A percentile compares a stretch with the other conserved stretches of the same genome.
These are phyloP conservation scores for Mortierella sp. DNA, from an alignment of 371 early-diverging fungal genomes.

Conservation along the genomic window DNA sequence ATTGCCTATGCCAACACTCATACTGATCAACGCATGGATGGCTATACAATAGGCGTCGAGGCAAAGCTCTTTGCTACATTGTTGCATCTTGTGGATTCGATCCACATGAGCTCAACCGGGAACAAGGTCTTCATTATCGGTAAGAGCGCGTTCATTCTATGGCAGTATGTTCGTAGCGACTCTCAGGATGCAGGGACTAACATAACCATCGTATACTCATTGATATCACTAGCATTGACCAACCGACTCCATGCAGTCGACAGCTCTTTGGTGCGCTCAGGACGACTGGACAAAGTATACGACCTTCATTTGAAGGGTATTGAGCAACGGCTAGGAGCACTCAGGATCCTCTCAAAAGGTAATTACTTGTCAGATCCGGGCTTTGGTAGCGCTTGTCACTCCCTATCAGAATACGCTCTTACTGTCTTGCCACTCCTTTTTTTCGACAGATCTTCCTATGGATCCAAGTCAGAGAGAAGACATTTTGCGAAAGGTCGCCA, in stretches of 20 bases:
- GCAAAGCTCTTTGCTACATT: constrained; percentile 59
- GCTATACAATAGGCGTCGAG: constrained; percentile 52
- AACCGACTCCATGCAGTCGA: constrained; percentile 72
- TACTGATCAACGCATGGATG: background rate
- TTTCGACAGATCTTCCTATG: constrained; percentile 66
- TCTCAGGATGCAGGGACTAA: background rate
- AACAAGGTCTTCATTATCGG: constrained; percentile 67
- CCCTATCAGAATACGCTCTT: too few species aligned
- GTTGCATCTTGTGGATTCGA: constrained; percentile 61
- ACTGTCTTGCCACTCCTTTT: background rate
- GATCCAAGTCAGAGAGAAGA: constrained; percentile 58
- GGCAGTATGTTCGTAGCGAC: background rate
- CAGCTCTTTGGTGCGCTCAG: constrained; percentile 66
- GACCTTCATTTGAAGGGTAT: constrained; percentile 65
- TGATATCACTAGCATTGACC: constrained; percentile 58
- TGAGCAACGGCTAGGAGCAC: constrained; percentile 60
- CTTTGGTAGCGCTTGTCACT: too few species aligned
- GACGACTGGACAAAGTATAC: constrained; percentile 67
- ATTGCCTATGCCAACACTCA: constrained; percentile 21
- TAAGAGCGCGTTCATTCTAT: constrained; percentile 24
- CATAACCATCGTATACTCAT: too few species aligned
- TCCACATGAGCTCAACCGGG: constrained; percentile 31
- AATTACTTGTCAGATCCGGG: constrained; percentile 24
- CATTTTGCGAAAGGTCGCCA: constrained; percentile 86
- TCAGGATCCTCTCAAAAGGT: constrained; percentile 67